Evolutionary conservation across 208 protist genomes (phyloP).

Genomic region (Trypanosoma caninum): DNA sequence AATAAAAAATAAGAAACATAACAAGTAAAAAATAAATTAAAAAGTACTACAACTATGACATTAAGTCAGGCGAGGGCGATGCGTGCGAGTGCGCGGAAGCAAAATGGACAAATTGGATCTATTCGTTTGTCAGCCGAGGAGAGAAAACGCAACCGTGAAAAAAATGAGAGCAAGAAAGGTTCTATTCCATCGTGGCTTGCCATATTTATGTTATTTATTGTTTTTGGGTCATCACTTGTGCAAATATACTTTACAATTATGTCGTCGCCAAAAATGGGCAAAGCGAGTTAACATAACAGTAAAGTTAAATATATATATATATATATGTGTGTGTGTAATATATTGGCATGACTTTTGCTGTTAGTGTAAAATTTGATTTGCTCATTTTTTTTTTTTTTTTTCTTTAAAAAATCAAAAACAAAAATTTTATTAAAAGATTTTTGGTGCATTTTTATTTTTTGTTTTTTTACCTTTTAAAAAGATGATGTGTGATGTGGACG

Average conservation of each 20-base stretch:
- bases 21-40: not conserved
- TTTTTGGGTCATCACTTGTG: constrained; percentile 65
- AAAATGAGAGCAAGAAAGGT: constrained; percentile 39
- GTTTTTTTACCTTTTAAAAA: not conserved
- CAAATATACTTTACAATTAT: constrained; percentile 72
- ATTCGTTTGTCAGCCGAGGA: constrained; percentile 60
- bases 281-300: not conserved
- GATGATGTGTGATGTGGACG: not conserved
- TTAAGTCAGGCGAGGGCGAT: constrained; percentile 43
- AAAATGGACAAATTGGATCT: constrained; percentile 21
- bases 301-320: not conserved
- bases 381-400: not conserved
- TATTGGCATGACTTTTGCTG: not conserved
- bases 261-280: constrained; percentile 53
- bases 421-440: constrained; percentile 17
- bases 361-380: not conserved
- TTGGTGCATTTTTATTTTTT: constrained; percentile 9
- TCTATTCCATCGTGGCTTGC: constrained; percentile 47
- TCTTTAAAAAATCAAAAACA: not conserved
- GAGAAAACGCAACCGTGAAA: constrained; percentile 45
- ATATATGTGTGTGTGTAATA: not conserved
- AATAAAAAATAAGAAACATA: not conserved
- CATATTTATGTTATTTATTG: constrained; percentile 55
- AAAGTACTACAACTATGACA: constrained; percentile 37
- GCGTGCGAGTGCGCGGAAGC: constrained; percentile 48